These are phyloP conservation scores for Chlamydomonas schloesseri DNA, from an alignment of 139 green algal species.

Conservation along the genomic window DNA sequence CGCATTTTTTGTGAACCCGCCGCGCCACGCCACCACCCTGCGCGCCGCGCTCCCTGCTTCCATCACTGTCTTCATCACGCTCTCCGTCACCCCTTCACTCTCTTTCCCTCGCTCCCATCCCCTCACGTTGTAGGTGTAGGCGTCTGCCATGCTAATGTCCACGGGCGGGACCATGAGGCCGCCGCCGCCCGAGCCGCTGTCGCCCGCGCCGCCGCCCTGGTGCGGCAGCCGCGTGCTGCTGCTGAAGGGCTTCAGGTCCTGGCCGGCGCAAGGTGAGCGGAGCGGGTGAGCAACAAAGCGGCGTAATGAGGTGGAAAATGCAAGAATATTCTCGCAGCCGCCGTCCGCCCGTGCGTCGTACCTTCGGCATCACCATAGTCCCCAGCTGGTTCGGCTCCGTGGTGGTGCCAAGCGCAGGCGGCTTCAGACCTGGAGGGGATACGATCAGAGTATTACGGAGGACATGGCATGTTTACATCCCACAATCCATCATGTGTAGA, in stretches of 20 bases:
- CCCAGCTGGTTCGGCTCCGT: conserved; percentile 15
- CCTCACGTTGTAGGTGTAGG: conserved; percentile 40
- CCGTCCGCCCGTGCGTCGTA: no score
- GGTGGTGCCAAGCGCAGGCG: background rate
- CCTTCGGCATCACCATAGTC: conserved; percentile 20
- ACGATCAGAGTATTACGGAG: background rate
- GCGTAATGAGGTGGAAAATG: no score
- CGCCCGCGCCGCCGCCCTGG: background rate
- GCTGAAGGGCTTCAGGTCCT: conserved; percentile 49
- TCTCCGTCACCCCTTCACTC: no score
- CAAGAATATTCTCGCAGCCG: no score
- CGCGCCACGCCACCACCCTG: no score
- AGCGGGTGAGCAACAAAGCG: background rate
- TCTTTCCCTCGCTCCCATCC: background rate
- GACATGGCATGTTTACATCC: no score
- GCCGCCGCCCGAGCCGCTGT: background rate
- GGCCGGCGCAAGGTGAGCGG: no score
- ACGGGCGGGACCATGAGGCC: conserved; percentile 23
- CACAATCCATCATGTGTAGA: no score
- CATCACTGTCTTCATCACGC: no score
- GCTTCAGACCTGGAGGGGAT: conserved; percentile 25
- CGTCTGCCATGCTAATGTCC: conserved; percentile 41
- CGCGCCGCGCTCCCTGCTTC: no score
- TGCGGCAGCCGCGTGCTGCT: conserved; percentile 43
- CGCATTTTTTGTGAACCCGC: no score